Percentiles rank a stretch among this genome's conserved stretches.
Evolutionary conservation across 306 rosid species (phyloP).

Genomic region (Sphenostylis stenocarpa): DNA sequence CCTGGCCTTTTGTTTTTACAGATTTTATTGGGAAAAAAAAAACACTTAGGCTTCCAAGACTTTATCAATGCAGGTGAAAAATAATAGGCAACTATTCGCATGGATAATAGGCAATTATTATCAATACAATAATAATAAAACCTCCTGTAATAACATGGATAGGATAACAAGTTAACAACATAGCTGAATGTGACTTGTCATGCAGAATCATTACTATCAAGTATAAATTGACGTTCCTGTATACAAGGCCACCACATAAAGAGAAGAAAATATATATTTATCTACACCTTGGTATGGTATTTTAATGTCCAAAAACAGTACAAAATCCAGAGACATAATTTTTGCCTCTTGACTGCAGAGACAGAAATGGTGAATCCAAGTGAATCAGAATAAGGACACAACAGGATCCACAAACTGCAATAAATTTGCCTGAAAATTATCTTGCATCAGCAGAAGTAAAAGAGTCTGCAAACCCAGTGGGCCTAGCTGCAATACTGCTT

Average conservation of each 20-base stretch:
- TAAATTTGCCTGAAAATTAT: slow-evolving; percentile 38
- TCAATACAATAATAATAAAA: not conserved
- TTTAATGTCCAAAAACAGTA: slow-evolving; percentile 22
- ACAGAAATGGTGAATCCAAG: slow-evolving; percentile 19
- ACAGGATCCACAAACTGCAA: not conserved
- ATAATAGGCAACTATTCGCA: not conserved
- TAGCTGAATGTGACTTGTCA: not conserved
- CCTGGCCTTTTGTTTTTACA: too few relatives aligned
- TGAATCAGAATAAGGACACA: slow-evolving; percentile 1
- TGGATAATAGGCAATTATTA: too few relatives aligned
- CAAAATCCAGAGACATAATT: not conserved
- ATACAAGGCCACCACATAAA: not conserved
- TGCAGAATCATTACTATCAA: not conserved
- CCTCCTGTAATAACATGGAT: not conserved
- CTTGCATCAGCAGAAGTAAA: slow-evolving; percentile 68
- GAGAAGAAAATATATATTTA: not conserved
- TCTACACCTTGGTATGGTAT: slow-evolving; percentile 28
- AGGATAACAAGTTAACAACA: not conserved
- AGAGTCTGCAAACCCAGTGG: slow-evolving; percentile 72
- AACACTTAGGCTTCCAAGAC: not conserved
- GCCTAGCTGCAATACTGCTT: slow-evolving; percentile 66
- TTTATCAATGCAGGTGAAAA: not conserved
- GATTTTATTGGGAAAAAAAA: too few relatives aligned
- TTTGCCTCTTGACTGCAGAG: not conserved
- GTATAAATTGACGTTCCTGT: slow-evolving; percentile 1